Base-by-base conservation (phyloP, 1,139 yeast genomes). In the Lodderomyces parapsilosis region DNA sequence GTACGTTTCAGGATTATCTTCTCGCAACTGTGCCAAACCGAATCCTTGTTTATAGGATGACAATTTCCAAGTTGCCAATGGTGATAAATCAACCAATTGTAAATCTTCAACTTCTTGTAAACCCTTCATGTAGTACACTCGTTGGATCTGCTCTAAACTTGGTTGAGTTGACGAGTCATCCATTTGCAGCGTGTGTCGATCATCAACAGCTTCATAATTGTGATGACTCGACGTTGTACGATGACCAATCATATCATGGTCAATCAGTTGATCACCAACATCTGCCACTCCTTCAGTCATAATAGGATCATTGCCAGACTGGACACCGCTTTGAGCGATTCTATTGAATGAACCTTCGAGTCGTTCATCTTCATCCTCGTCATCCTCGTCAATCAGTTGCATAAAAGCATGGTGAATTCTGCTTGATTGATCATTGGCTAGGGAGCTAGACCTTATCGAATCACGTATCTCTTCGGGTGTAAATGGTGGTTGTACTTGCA, bases 31-130 rank as follows among this genome's bases (percentile, higher is more conserved):
- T 18, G 67, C 66, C 10, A 89, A 72, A 0, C 94, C 95, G 53
- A 72, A 81, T 0, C 93, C 95, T 17, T 76, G 77, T 54, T 91
- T 93, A 54, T 48, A 68, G 0, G 96, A 84, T 1, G 96, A 86
- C 0, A 89, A 81, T 37, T 82, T 78, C 98, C 99, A 93, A 31
- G 83, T 76, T 0, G 96, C 98, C 24, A 86, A 65, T 8, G 84
- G 81, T 1, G 96, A 89, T 14, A 93, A 75, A 58, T 93, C 97
- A 3, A 76, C 66, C 13, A 81, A 57, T 9, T 87, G 90, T 25
- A 71, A 56, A 4, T 65, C 62, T 47, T 85, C 91, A 48, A 84
- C 60, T 43, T 78, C 80, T 44, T 74, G 74, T 2, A 83, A 59
- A 0, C 84, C 87, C 44, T 65, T 64, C 7, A 63, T 47, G 45